Evolutionary conservation across 805 yeast species (phyloP), one percentile per base, ranked within the genome.

Genomic region (Hagleromyces aurorensis): DNA sequence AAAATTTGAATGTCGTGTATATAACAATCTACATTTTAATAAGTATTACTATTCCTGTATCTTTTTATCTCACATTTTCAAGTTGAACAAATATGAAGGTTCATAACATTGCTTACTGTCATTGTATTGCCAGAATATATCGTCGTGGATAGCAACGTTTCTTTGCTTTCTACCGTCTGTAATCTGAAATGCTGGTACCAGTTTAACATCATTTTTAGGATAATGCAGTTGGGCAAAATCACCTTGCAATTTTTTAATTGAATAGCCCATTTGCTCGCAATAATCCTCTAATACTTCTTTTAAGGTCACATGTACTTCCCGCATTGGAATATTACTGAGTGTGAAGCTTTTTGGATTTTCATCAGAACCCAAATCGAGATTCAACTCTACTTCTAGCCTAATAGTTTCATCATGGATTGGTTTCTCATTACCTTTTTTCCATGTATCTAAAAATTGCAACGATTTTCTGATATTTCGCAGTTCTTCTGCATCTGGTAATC

Each of bases 201-300:
- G 27, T 2, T 29, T 20, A 14, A 29, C 32, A 15, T 33, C 28
- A 13, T 38, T 30, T 58, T 65, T 12, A 50, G 53, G 42, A 38
- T 48, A 17, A 54, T 43, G 37, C 10, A 51, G 19, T 14, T 39
- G 39, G 2, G 50, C 33, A 20, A 27, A 47, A 17, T 26, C 30
- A 22, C 37, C 37, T 2, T 36, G 21, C 2, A 22, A 3, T 27
- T 49, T 52, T 11, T 32, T 30, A 16, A 54, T 25, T 5, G 40
- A n/a, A 14, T 76, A 59, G 20, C 70, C 69, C 27, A 71, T 54
- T 2, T 58, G 54, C 15, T 62, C 46, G 43, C 94, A 84, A 44
- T 61, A 70, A 3, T 71, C 71, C 30, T 68, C 72, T 2, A 83
- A 70, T 12, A 84, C 76, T 30, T 81, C 84, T 38, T 66, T 75